A percentile compares a stretch with the other conserved stretches of the same genome.
These are phyloP conservation scores for Sugiyamaella marilandica DNA, from an alignment of 805 yeast species.

Conservation along the genomic window DNA sequence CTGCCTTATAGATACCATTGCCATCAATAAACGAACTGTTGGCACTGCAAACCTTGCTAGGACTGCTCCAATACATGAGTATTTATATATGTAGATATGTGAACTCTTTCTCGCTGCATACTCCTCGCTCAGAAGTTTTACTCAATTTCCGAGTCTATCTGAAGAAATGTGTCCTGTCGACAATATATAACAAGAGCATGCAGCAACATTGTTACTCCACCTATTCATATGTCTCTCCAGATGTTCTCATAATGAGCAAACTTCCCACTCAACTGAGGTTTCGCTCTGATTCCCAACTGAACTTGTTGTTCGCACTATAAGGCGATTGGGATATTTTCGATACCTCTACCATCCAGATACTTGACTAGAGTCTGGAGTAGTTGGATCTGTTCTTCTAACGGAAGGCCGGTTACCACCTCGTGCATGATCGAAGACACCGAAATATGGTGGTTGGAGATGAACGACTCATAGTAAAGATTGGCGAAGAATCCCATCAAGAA, in stretches of 20 bases:
- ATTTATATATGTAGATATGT: too few species aligned
- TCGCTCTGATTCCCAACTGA: too few species aligned
- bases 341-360: conserved; percentile 40
- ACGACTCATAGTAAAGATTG: conserved; percentile 88
- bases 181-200: not conserved
- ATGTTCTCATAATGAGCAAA: too few species aligned
- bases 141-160: not conserved
- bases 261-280: too few species aligned
- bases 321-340: not conserved
- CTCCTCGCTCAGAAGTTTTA: not conserved
- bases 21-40: too few species aligned
- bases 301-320: too few species aligned
- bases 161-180: not conserved
- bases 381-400: conserved; percentile 58
- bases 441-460: conserved; percentile 55
- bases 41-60: too few species aligned
- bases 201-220: not conserved
- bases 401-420: conserved; percentile 64
- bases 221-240: too few species aligned
- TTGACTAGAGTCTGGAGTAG: conserved; percentile 55
- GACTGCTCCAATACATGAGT: too few species aligned
- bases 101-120: not conserved
- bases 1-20: too few species aligned
- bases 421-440: conserved; percentile 75
- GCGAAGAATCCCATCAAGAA: conserved; percentile 96